Conservation (phyloP, 805 yeast species). For the Hanseniaspora taiwanica region DNA sequence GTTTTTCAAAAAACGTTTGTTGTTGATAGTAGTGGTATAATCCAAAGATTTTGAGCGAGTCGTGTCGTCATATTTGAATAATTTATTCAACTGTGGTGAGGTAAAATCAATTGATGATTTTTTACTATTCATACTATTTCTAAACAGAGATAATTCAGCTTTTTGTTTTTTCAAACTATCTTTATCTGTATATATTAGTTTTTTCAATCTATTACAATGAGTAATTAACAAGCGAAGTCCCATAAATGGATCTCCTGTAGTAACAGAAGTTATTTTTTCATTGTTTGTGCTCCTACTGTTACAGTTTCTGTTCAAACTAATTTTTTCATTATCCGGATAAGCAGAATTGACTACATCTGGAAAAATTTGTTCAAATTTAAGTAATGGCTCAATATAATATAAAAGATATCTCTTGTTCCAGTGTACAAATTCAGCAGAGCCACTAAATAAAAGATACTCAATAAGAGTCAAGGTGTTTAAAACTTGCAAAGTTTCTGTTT, state of each 20-base stretch:
- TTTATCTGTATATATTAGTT: constrained; percentile 24
- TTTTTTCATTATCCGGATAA: too few relatives aligned
- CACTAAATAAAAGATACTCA: constrained; percentile 38
- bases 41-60: constrained; percentile 33
- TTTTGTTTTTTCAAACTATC: constrained; percentile 23
- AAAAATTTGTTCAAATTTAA: too few relatives aligned
- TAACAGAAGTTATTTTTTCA: too few relatives aligned
- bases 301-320: too few relatives aligned
- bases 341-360: too few relatives aligned
- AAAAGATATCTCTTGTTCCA: constrained; percentile 30
- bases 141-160: constrained; percentile 16
- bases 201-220: too few relatives aligned
- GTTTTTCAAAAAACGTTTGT: too few relatives aligned
- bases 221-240: too few relatives aligned
- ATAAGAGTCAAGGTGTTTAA: constrained; percentile 41
- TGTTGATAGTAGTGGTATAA: constrained; percentile 30
- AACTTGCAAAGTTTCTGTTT: constrained; percentile 26
- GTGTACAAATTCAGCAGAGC: constrained; percentile 34
- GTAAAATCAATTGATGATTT: constrained; percentile 23
- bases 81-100: constrained; percentile 16
- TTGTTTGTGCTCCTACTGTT: too few relatives aligned
- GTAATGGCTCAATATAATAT: constrained; percentile 9
- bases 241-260: too few relatives aligned
- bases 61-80: not conserved
- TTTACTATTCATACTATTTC: constrained; percentile 23